Evolutionary conservation across 768 basidiomycete genomes (phyloP), one percentile per base, ranked within the genome.

Genomic region (Boletus reticuloceps): DNA sequence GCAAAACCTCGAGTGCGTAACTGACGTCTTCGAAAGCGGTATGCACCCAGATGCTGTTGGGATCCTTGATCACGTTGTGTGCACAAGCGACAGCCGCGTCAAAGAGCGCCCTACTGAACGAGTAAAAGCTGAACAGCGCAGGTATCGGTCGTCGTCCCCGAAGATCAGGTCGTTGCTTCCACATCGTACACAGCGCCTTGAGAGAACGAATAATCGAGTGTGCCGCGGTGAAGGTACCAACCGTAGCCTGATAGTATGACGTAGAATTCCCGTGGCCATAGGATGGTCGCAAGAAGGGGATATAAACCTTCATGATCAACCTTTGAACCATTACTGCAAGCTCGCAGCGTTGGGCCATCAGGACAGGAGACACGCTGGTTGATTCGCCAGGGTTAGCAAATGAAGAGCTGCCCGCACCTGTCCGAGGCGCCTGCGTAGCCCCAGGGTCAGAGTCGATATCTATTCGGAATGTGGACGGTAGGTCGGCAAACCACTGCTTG

Each of bases 21-120:
- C 62, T 61, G 25, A 81, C 65, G 55, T 78, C 78, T 50, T 79
- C 77, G 51, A 78, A 63, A 44, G 82, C 83, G 9, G 75, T 75
- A 9, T 67, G 64, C 0, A 80, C 79, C 61, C 79, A 78, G 36
- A 83, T 71, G 29, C 73, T 74, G 22, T 58, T 64, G 1, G 82
- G 81, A 51, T 82, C 77, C 63, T 77, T 77, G 50, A 88, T 75
- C 51, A 80, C 81, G 9, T 82, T 79, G 63, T 86, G 81, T 9
- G 84, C 84, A 58, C 84, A 85, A 14, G 83, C 75, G 19, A 88
- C 79, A 6, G 82, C 79, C 0, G 90, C 83, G 58, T 88, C 86
- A 61, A 87, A 82, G 19, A 91, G 68, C 14, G 82, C 74, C 56
- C 84, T 79, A 16, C 79, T 77, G 47, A 87, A 79, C 4, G 85